Evolutionary conservation across 2,329 filamentous ascomycete genomes (phyloP).

Genomic region (Epichloe glyceriae): DNA sequence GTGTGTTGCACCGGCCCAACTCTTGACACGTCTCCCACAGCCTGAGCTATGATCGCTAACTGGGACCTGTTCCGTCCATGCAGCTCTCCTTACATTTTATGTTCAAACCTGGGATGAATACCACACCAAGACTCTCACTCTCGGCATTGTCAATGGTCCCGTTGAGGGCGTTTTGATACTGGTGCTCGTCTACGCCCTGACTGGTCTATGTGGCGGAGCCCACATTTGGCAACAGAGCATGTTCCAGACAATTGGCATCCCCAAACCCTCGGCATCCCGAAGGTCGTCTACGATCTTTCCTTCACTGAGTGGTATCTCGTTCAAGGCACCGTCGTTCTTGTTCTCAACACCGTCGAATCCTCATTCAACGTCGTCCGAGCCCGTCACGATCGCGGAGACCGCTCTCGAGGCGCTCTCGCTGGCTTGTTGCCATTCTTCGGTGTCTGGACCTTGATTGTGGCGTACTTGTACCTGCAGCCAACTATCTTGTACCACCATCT

Average conservation of each 20-base stretch:
- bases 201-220: conserved; percentile 72
- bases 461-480: conserved; percentile 77
- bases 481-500: conserved; percentile 70
- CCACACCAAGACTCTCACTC: conserved; percentile 88
- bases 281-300: conserved; percentile 60
- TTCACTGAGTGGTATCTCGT: conserved; percentile 92
- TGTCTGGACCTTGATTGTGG: conserved; percentile 63
- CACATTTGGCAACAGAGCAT: conserved; percentile 88
- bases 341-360: conserved; percentile 72
- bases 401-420: conserved; percentile 60
- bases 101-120: conserved; percentile 99
- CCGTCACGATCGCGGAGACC: conserved; percentile 60
- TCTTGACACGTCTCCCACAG: neutral
- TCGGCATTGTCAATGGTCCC: conserved; percentile 84
- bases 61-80: conserved; percentile 1
- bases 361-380: conserved; percentile 74
- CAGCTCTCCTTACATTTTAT: conserved; percentile 88
- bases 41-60: neutral
- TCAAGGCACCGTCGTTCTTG: conserved; percentile 68
- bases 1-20: conserved; percentile 31
- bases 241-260: conserved; percentile 58
- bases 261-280: conserved; percentile 49
- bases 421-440: conserved; percentile 72
- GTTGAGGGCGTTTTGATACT: conserved; percentile 89
- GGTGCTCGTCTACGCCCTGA: conserved; percentile 68